These are phyloP conservation scores for Phlyctochytrium planicorne DNA, from an alignment of 192 early-diverging fungal genomes.

Conservation along the genomic window DNA sequence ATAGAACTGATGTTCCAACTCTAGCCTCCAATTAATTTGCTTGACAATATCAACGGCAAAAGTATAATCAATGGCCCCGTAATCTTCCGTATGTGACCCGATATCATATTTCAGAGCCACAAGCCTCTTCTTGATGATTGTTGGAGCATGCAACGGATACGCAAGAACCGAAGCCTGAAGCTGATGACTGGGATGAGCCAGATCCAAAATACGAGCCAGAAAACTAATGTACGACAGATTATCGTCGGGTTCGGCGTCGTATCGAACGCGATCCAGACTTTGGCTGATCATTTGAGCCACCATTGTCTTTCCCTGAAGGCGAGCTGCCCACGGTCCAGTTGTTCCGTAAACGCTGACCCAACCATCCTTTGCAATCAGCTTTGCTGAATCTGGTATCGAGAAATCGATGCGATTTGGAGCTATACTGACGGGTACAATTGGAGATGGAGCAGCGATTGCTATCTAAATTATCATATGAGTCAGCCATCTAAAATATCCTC, in stretches of 20 bases:
- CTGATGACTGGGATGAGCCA: conserved; percentile 49
- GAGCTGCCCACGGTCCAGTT: conserved; percentile 23
- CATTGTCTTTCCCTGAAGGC: conserved; percentile 19
- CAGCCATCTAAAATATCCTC: background rate
- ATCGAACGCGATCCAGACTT: conserved; percentile 32
- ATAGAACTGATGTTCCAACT: conserved; percentile 43
- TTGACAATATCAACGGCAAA: conserved; percentile 31
- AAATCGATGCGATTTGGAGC: conserved; percentile 16
- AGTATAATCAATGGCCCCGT: conserved; percentile 27
- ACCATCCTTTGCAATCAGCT: background rate
- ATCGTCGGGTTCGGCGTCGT: conserved; percentile 5
- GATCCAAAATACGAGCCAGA: conserved; percentile 45
- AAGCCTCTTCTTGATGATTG: conserved; percentile 43
- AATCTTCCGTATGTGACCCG: conserved; percentile 32
- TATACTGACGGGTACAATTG: background rate
- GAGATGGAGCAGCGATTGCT: conserved; percentile 1
- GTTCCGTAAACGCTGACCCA: conserved; percentile 34
- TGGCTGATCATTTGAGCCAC: conserved; percentile 30
- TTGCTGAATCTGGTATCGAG: conserved; percentile 1
- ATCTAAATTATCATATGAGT: conserved; percentile 10
- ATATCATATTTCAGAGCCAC: conserved; percentile 40
- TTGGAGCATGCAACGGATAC: conserved; percentile 37
- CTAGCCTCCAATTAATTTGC: conserved; percentile 40
- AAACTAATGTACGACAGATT: conserved; percentile 34
- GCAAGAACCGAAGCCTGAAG: conserved; percentile 45